Evolutionary conservation across 164 flowering plant genomes (phyloP), one percentile per base, ranked within the genome.

Genomic region (Nymphaea colorata): DNA sequence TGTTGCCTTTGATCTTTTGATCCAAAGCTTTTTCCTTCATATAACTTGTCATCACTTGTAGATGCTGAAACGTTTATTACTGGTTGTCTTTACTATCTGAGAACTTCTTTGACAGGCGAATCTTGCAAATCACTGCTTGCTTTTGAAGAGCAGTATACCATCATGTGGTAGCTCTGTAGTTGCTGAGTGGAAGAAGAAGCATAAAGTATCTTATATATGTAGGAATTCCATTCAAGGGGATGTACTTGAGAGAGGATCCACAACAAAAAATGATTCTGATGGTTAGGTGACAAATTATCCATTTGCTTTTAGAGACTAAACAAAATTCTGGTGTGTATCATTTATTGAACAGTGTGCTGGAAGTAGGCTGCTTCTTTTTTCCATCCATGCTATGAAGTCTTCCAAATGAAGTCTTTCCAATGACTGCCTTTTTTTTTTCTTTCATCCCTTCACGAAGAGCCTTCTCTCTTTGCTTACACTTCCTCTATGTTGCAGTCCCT

Each of bases 211-310:
- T 57, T 70, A 64, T 74, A 59, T 74, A 17, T 66, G 4, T 43
- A 70, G 74, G 44, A 77, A 75, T 74, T 83, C 83, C 59, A 78
- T 72, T 68, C 83, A 76, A 74, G 79, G 77, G 67, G 82, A 82
- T 72, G 74, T 82, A 18, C 68, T 79, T 15, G 76, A 75, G 63
- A 82, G 83, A 72, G 83, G 84, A 66, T 61, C 89, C 55, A 42
- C 67, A 36, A 59, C 25, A 43, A 68, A 63, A 45, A 76, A 73
- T 6, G 77, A 74, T 61, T 76, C 67, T 75, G 83, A 82, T 74
- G 76, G 77, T 72, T 42, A 61, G 67, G 69, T 59, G 36, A 41
- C 45, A 10, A 67, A 63, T 44, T 47, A 16, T 43, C 4, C 42
- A 14, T 43, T 66, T 10, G 5, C 3, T 41, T 65, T 5, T 47